Evolutionary conservation across 371 early-diverging fungal genomes (phyloP).

Genomic region (Entomophthora muscae): DNA sequence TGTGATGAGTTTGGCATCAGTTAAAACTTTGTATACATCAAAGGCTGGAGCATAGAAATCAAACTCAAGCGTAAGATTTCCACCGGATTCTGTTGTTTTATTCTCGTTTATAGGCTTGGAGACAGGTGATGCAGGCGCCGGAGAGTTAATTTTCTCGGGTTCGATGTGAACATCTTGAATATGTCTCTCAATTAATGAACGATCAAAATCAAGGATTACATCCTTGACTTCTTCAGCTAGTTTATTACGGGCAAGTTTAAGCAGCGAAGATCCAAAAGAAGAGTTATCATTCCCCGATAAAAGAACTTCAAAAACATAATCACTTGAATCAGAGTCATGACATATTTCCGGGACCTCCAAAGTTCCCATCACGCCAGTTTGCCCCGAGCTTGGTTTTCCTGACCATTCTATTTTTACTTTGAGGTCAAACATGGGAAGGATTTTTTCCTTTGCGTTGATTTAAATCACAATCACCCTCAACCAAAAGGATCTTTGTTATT

Average conservation of each 20-base stretch:
- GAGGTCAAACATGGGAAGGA: constrained; percentile 70
- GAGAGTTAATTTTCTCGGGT: not conserved
- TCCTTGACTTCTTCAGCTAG: not conserved
- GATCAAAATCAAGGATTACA: not conserved
- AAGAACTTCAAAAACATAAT: not conserved
- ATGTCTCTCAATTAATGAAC: not conserved
- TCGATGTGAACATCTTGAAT: not conserved
- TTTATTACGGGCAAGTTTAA: not conserved
- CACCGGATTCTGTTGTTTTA: not conserved
- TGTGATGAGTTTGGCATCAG: constrained; percentile 6
- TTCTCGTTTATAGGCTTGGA: not conserved
- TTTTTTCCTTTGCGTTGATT: constrained; percentile 78
- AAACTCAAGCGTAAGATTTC: not conserved
- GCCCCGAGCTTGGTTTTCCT: not conserved
- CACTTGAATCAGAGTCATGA: not conserved
- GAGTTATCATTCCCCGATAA: not conserved
- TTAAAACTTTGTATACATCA: constrained; percentile 3
- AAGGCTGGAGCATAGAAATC: not conserved
- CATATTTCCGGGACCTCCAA: not conserved
- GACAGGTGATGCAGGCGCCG: not conserved
- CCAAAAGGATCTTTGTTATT: constrained; percentile 30
- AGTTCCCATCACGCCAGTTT: not conserved
- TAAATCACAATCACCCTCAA: constrained; percentile 62
- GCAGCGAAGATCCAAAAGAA: not conserved
- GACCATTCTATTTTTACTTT: constrained; percentile 12